Conservation (phyloP, 1,284 basidiomycete species). For the Puccinia polysora region DNA sequence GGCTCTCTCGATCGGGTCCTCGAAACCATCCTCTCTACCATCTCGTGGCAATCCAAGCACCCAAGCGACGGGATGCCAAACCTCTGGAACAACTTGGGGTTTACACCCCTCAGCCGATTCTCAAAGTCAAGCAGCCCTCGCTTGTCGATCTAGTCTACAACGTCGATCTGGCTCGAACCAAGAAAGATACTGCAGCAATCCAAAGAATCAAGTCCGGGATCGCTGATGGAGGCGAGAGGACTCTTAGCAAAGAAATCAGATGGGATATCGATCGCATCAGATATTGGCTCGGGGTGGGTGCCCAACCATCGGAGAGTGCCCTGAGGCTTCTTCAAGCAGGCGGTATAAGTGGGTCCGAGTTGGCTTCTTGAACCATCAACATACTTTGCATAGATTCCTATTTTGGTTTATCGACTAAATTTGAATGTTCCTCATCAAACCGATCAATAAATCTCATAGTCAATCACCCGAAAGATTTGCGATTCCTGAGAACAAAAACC, state of each 20-base stretch:
- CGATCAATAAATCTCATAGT: slow-evolving; percentile 6
- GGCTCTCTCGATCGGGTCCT: slow-evolving; percentile 28
- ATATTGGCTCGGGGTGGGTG: slow-evolving; percentile 42
- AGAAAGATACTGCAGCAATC: slow-evolving; percentile 9
- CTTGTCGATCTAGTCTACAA: slow-evolving; percentile 31
- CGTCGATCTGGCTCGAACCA: slow-evolving; percentile 13
- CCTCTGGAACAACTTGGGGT: slow-evolving; percentile 36
- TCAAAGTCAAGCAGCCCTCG: slow-evolving; percentile 35
- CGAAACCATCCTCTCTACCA: slow-evolving; percentile 36
- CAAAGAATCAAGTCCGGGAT: slow-evolving; percentile 16
- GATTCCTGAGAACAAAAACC: slow-evolving; percentile 24
- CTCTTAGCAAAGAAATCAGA: slow-evolving; percentile 27
- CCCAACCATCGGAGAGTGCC: slow-evolving; percentile 23
- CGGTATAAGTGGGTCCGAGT: slow-evolving; percentile 31
- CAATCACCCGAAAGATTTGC: slow-evolving; percentile 32
- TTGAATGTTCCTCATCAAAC: too few species aligned
- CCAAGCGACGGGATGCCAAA: slow-evolving; percentile 36
- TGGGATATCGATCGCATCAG: slow-evolving; percentile 40
- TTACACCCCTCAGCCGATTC: slow-evolving; percentile 28
- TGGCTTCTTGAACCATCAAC: background rate
- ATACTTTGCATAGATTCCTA: too few species aligned
- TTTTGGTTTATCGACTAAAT: too few species aligned
- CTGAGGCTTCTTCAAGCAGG: slow-evolving; percentile 33
- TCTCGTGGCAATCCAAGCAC: slow-evolving; percentile 40
- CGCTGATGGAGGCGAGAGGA: slow-evolving; percentile 23